phyloP scores from a whole-genome alignment of 1,284 basidiomycete species.

The Marasmius sp. region DNA sequence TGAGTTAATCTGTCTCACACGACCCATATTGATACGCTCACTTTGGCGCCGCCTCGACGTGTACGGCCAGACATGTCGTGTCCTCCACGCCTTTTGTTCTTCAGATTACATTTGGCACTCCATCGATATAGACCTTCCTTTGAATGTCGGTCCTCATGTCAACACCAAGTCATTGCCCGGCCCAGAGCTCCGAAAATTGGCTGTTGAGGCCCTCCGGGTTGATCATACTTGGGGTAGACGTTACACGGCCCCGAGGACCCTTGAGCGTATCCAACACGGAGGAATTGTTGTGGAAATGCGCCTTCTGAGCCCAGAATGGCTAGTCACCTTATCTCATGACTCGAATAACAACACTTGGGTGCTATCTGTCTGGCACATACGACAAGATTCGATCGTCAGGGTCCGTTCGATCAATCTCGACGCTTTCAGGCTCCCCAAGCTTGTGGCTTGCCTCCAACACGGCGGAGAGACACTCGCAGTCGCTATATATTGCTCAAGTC shows the following conservation, averaged over 20 bases:
- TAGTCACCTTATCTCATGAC: conserved; percentile 42
- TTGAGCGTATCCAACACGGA: conserved; percentile 34
- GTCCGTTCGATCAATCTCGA: conserved; percentile 32
- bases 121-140: conserved; percentile 32
- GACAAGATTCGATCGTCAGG: conserved; percentile 27
- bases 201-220: conserved; percentile 44
- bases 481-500: conserved; percentile 29
- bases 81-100: conserved; percentile 45
- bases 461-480: conserved; percentile 27
- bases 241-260: conserved; percentile 31
- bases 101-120: conserved; percentile 54
- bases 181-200: conserved; percentile 32
- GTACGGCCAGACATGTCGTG: conserved; percentile 49
- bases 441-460: conserved; percentile 29
- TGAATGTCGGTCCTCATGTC: conserved; percentile 32
- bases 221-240: conserved; percentile 51
- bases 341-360: conserved; percentile 9
- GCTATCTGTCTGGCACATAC: conserved; percentile 42
- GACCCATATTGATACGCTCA: too few species aligned
- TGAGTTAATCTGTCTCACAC: not conserved
- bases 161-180: conserved; percentile 27
- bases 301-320: conserved; percentile 45
- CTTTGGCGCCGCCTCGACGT: conserved; percentile 10
- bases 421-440: conserved; percentile 31
- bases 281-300: conserved; percentile 43